Base-by-base conservation (phyloP, 1,284 basidiomycete genomes). In the Coniferiporia sulphurascens region DNA sequence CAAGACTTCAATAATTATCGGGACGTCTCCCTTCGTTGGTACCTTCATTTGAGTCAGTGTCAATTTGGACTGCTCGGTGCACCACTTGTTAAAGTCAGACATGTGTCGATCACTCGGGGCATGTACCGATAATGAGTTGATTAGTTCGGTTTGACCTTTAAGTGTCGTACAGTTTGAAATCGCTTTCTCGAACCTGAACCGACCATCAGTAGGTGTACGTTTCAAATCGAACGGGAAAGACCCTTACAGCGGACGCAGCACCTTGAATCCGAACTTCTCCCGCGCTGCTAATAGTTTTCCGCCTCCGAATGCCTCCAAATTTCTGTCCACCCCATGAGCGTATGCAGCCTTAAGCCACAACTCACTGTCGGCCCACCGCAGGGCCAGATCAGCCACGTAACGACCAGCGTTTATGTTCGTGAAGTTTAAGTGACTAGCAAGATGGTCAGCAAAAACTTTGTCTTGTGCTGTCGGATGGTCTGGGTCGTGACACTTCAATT, bases 201-300 rank as follows among this genome's bases (percentile, higher is more conserved):
- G 9, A 3, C 13, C 9, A 12, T 22, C 17, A 21, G 17, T 52
- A 41, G 3, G 34, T 13, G 38, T 9, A 21, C 35, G 8, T 19
- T 12, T 12, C 21, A 36, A 6, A 17, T n/a, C 4, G 6, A 51
- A 7, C 8, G 45, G 27, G 43, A 15, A 22, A 45, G 9, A 7
- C 7, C 19, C 41, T 10, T 34, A 58, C 56, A 51, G 32, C 22
- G 41, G 48, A 32, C 49, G 48, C 27, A 58, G 27, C 32, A 36
- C 38, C 10, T 58, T 49, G 32, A 58, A 58, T 27, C 56, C 49
- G 19, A 58, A 52, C n/a, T n/a, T 21, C 13, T 51, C 41, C 49
- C 48, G 43, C 7, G 46, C 55, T 12, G 48, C 48, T 15, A n/a
- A 41, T 12, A 56, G 35, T 35, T 21, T 56, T 6, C 41, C 55